Base-by-base conservation (phyloP, 2,329 filamentous ascomycete genomes). In the Neonectria magnoliae region DNA sequence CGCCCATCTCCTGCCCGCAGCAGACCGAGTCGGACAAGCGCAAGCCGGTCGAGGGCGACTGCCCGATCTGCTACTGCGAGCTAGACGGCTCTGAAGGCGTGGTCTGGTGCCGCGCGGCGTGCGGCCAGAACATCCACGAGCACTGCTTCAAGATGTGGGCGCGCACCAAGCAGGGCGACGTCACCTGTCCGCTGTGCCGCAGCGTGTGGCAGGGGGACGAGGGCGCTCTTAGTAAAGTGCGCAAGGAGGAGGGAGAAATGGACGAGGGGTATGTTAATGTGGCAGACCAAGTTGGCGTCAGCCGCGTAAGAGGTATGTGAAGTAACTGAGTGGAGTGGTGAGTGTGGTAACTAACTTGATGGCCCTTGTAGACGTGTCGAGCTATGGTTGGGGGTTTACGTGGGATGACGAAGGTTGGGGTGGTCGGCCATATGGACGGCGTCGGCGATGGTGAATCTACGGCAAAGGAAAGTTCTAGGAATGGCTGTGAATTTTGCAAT, bases 181-280 rank as follows among this genome's bases (percentile, higher is more conserved):
- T 87, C 16, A 89, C 87, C 0, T 91, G 88, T 69, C 88, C 88
- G 0, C 86, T 87, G 71, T 91, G 88, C 64, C 84, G 88, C 13
- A 85, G 84, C 13, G 71, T 75, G 1, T 91, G 89, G 89, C 78
- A 84, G 68, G 81, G 79, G 1, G 83, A 84, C 20, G 53, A 68
- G 31, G 77, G 79, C 3, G 72, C 79, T 65, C 76, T 84, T 8
- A 80, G 80, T 38, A 80, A 78, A 36, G 81, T 87, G 25, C 79
- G 78, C 52, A 83, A 80, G 66, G 77, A 76, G 1, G 80, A 82
- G 3, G 72, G 72, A 5, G 65, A 78, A 0, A 81, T 80, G 25
- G 72, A 72, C 1, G 87, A 89, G 38, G 88, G 88, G 0, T 91
- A 91, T 69, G 78, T 89, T 51, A 90, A 90, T 72, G 84, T 91